Evolutionary conservation across 305 asterid species (phyloP), one percentile per base, ranked within the genome.

Genomic region (Nicotiana rustica): DNA sequence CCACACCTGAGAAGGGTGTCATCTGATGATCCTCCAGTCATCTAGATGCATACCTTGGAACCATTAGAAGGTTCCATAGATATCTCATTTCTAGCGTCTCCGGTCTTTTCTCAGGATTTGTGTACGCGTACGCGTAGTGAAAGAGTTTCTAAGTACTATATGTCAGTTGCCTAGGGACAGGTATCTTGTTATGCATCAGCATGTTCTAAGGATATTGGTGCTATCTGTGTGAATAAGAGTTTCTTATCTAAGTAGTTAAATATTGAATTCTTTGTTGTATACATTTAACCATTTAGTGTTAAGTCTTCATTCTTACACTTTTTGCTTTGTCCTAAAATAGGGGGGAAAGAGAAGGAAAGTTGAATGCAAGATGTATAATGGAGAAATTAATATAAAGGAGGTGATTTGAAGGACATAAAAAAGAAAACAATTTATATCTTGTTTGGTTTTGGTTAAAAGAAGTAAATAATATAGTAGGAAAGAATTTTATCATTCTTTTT

Each of bases 241-340:
- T 68, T 68, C 76, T 35, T 35, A 67, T 17, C 55, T n/a, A 35
- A 36, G 60, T 41, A 70, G 60, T 70, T 19, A 69, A 70, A 70
- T 70, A 18, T 44, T 70, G 78, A 70, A 44, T 44, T 41, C 36
- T 70, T 31, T 49, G 18, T 61, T 25, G 10, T 61, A 9, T 61
- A 10, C 67, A 61, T 61, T 8, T 61, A 61, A 61, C 33, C 67
- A 61, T 19, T 61, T 19, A 61, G 33, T 19, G 18, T 19, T 19
- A 8, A 18, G 10, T 61, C 6, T 19, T 61, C 67, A 61, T 61
- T 61, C 29, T 60, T 60, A 61, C 31, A 61, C 67, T 29, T 61
- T 61, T 18, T 60, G 10, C 65, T 61, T 61, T 61, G 33, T 18
- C 4, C 33, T 60, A 33, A 61, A 61, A 61, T 61, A 14, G 12